Evolutionary conservation across 2,329 filamentous ascomycete species (phyloP).

Genomic region (Xylariomycetidae sp.): DNA sequence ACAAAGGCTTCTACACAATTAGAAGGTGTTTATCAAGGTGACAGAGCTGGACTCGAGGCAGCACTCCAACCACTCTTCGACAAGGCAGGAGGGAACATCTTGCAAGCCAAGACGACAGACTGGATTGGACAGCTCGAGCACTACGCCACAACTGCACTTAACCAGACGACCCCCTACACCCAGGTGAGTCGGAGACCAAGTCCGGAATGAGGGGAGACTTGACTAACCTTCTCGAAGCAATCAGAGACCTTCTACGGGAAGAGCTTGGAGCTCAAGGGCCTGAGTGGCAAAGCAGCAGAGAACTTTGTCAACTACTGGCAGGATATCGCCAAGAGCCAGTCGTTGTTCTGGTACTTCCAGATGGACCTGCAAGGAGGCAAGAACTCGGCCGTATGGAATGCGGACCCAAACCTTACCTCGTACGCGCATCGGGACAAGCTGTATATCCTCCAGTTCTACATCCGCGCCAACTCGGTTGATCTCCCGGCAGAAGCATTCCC

Average conservation of each 20-base stretch:
- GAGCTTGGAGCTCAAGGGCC: conserved; percentile 33
- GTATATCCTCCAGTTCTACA: conserved; percentile 45
- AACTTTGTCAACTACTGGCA: conserved; percentile 37
- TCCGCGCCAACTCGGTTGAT: conserved; percentile 29
- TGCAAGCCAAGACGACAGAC: conserved; percentile 23
- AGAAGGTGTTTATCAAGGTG: conserved; percentile 35
- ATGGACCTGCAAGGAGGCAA: conserved; percentile 38
- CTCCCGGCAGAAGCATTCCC: conserved; percentile 22
- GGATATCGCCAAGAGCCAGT: conserved; percentile 29
- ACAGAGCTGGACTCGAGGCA: conserved; percentile 26
- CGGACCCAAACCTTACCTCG: conserved; percentile 25
- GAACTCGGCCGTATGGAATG: conserved; percentile 31
- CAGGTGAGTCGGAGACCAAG: conserved; percentile 20
- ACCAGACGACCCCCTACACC: conserved; percentile 24
- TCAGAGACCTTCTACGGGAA: conserved; percentile 37
- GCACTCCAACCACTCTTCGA: conserved; percentile 30
- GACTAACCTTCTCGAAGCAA: conserved; percentile 25
- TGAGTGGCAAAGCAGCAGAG: conserved; percentile 30
- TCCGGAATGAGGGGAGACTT: neutral
- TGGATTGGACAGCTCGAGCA: conserved; percentile 29
- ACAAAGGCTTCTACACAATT: conserved; percentile 30
- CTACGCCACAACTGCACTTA: conserved; percentile 26
- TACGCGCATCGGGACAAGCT: conserved; percentile 42
- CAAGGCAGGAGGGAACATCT: conserved; percentile 28
- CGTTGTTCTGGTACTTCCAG: conserved; percentile 37